A percentile compares a stretch with the other conserved stretches of the same genome.
phyloP scores from a whole-genome alignment of 2,329 filamentous ascomycete genomes.

The Magnaporthiopsis incrustans region DNA sequence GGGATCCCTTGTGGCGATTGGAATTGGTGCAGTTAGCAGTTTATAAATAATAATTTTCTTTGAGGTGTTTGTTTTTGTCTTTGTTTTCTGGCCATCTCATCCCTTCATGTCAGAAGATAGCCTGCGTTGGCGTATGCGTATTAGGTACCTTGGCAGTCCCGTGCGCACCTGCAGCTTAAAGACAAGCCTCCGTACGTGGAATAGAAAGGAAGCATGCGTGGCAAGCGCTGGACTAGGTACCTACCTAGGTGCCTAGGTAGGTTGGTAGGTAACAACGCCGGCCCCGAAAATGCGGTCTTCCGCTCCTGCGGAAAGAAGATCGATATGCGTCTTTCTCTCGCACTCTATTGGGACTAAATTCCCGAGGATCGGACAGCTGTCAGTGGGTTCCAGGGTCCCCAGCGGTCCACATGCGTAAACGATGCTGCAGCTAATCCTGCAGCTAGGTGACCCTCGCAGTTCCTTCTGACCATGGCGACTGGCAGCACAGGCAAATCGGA shows the following conservation, averaged over 20 bases:
- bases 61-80: not conserved
- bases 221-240: not conserved
- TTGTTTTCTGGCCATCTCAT: not conserved
- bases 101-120: too few relatives aligned
- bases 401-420: not conserved
- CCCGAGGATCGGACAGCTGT: not conserved
- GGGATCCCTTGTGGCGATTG: not conserved
- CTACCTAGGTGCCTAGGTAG: too few relatives aligned
- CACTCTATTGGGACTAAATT: not conserved
- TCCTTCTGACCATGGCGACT: not conserved
- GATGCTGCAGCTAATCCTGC: not conserved
- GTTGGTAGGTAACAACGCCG: not conserved
- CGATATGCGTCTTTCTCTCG: not conserved
- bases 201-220: not conserved
- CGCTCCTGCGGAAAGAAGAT: not conserved
- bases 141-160: too few relatives aligned
- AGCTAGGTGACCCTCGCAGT: not conserved
- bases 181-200: not conserved
- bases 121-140: too few relatives aligned
- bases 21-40: not conserved
- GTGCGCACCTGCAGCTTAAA: not conserved
- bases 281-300: not conserved
- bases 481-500: not conserved
- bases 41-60: not conserved
- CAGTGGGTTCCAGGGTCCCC: not conserved